Evolutionary conservation across 202 grass and related monocot species (phyloP).

Genomic region (Miscanthus sacchariflorus): DNA sequence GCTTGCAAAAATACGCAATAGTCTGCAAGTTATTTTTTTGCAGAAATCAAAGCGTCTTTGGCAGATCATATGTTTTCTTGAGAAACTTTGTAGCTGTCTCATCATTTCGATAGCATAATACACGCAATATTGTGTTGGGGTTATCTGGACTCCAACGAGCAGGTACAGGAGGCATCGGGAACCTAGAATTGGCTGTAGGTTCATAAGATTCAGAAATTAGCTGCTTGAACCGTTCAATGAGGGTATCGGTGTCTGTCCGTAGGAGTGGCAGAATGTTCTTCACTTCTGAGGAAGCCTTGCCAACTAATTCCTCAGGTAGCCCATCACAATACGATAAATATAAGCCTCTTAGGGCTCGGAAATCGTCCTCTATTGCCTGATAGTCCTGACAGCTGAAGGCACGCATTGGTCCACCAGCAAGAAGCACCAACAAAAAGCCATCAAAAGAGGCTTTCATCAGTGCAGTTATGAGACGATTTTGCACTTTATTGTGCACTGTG

Average conservation of each 20-base stretch:
- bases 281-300: slow-evolving; percentile 72
- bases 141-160: slow-evolving; percentile 77
- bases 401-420: slow-evolving; percentile 75
- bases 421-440: slow-evolving; percentile 84
- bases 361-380: slow-evolving; percentile 78
- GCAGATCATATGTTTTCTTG: slow-evolving; percentile 88
- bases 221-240: slow-evolving; percentile 73
- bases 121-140: slow-evolving; percentile 81
- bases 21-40: neutral
- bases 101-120: slow-evolving; percentile 88
- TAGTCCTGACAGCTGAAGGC: slow-evolving; percentile 69
- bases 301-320: slow-evolving; percentile 73
- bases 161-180: slow-evolving; percentile 69
- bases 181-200: slow-evolving; percentile 52
- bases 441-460: slow-evolving; percentile 95
- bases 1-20: slow-evolving; percentile 25
- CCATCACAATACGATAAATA: slow-evolving; percentile 79
- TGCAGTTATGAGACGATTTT: slow-evolving; percentile 61
- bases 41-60: slow-evolving; percentile 70
- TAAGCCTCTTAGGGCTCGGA: slow-evolving; percentile 73
- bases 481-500: slow-evolving; percentile 53
- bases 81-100: slow-evolving; percentile 82
- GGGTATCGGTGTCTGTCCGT: slow-evolving; percentile 60
- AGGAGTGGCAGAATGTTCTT: slow-evolving; percentile 85
- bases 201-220: slow-evolving; percentile 52